Conservation (phyloP, 2,329 filamentous ascomycete genomes). For the Colletotrichum endophyticum region DNA sequence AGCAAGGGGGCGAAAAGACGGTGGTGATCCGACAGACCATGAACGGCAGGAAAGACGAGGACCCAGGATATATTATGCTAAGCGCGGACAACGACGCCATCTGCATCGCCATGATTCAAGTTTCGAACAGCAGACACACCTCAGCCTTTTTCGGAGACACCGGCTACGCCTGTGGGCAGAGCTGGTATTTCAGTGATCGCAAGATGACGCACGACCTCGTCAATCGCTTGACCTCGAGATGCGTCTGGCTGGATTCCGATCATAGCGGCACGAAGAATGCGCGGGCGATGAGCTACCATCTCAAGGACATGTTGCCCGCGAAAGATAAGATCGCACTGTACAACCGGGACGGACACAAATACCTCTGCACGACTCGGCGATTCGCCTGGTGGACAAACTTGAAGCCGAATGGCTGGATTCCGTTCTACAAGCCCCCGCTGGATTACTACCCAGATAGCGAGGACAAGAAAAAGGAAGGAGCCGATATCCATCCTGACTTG, state of each 20-base stretch:
- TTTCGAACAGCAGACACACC: constrained; percentile 17
- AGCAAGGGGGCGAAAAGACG: background rate
- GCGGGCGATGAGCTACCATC: constrained; percentile 25
- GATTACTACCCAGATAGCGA: constrained; percentile 24
- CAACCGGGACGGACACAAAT: constrained; percentile 4
- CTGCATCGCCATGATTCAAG: constrained; percentile 23
- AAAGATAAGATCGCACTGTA: constrained; percentile 19
- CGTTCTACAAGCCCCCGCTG: constrained; percentile 28
- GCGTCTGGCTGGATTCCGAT: background rate
- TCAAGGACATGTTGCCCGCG: constrained; percentile 22
- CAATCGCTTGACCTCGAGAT: constrained; percentile 22
- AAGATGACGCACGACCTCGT: constrained; percentile 7
- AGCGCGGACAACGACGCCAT: constrained; percentile 26
- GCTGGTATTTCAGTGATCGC: constrained; percentile 25
- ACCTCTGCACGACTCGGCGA: constrained; percentile 25
- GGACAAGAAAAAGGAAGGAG: background rate
- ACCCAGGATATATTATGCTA: constrained; percentile 23
- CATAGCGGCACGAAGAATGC: constrained; percentile 8
- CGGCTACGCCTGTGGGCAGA: constrained; percentile 23
- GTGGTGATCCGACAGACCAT: constrained; percentile 13
- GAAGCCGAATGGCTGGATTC: constrained; percentile 24
- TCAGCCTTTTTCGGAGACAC: constrained; percentile 24
- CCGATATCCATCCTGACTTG: constrained; percentile 15
- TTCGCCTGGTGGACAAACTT: constrained; percentile 24
- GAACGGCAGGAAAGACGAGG: background rate